phyloP scores from a whole-genome alignment of 306 rosid species.

The Cucumis sativus region Cucumber_9930_V3 NC_026655.2:21556001-21556500 shows the following conservation, averaged over 20 bases:
- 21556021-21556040: too few relatives aligned
- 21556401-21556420: background rate
- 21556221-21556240: background rate
- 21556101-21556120: too few relatives aligned
- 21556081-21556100: too few relatives aligned
- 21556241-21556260: background rate
- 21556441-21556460: conserved; percentile 63
- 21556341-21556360: too few relatives aligned
- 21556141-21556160: too few relatives aligned
- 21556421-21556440: conserved; percentile 22
- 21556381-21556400: background rate
- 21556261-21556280: background rate
- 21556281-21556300: background rate
- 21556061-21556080: too few relatives aligned
- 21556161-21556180: background rate
- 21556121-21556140: too few relatives aligned
- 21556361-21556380: background rate
- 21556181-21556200: background rate
- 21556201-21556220: background rate
- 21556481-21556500: conserved; percentile 12
- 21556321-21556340: background rate
- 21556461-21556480: conserved; percentile 48
- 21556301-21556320: background rate
- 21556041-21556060: too few relatives aligned
- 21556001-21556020: too few relatives aligned